phyloP scores from a whole-genome alignment of 257 asterid genomes.

The Plantago ovata region DNA sequence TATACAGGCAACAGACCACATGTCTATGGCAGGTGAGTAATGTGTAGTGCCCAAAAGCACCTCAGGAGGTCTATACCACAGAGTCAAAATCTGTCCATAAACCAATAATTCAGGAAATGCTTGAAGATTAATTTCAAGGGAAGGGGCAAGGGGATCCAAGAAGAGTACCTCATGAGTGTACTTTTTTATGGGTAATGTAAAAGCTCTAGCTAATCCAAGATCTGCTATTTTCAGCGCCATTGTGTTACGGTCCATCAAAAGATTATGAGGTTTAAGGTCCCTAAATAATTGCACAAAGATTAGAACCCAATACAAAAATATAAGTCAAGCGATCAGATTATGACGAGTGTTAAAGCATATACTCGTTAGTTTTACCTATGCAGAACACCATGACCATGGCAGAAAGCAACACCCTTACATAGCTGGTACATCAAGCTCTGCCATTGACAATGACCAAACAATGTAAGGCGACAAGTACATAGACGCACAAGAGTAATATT shows the following conservation, averaged over 20 bases:
- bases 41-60: constrained; percentile 95
- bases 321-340: background rate
- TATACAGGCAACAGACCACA: constrained; percentile 98
- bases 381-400: constrained; percentile 94
- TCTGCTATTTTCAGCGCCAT: constrained; percentile 92
- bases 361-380: constrained; percentile 53
- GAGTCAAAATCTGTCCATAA: constrained; percentile 76
- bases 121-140: background rate
- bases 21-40: constrained; percentile 94
- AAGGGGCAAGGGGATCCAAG: background rate
- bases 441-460: constrained; percentile 9
- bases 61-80: constrained; percentile 99
- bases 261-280: constrained; percentile 98
- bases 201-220: constrained; percentile 92
- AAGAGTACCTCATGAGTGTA: constrained; percentile 83
- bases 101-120: too few species aligned
- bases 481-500: background rate
- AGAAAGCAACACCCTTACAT: constrained; percentile 93
- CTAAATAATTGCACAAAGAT: constrained; percentile 30
- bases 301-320: background rate
- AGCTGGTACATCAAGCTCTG: constrained; percentile 95
- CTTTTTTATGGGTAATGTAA: constrained; percentile 89
- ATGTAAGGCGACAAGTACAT: background rate
- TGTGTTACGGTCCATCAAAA: constrained; percentile 89
- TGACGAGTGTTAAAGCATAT: background rate